These are phyloP conservation scores for Lactarius tabidus DNA, from an alignment of 768 basidiomycete genomes.

Conservation along the genomic window DNA sequence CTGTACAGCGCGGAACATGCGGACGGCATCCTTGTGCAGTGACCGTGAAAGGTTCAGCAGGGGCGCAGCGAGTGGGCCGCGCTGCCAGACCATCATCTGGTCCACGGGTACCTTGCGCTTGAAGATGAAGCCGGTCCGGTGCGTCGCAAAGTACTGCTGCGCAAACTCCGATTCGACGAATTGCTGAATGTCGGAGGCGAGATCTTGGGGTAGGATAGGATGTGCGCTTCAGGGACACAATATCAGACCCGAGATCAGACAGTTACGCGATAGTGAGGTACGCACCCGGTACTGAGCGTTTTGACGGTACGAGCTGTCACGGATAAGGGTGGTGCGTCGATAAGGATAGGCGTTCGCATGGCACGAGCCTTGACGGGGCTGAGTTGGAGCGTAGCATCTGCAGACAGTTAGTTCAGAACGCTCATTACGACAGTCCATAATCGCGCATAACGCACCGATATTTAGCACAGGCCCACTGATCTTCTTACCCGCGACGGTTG, in stretches of 20 bases:
- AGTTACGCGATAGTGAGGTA: constrained; percentile 14
- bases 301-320: constrained; percentile 29
- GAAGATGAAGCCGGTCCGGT: constrained; percentile 86
- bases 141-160: constrained; percentile 82
- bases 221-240: constrained; percentile 50
- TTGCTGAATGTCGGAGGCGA: constrained; percentile 80
- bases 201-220: constrained; percentile 73
- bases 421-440: background rate
- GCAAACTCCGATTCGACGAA: constrained; percentile 87
- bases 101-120: constrained; percentile 74
- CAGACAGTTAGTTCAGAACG: constrained; percentile 4
- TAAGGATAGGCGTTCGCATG: constrained; percentile 57
- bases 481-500: constrained; percentile 45
- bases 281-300: constrained; percentile 65
- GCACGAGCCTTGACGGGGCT: constrained; percentile 69
- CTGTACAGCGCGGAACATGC: constrained; percentile 85
- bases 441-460: constrained; percentile 45
- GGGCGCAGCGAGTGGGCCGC: constrained; percentile 67
- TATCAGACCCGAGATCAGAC: background rate
- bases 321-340: constrained; percentile 33
- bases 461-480: constrained; percentile 71
- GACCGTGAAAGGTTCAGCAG: constrained; percentile 65
- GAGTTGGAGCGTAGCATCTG: constrained; percentile 67
- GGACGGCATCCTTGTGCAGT: constrained; percentile 73
- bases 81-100: constrained; percentile 89